Evolutionary conservation across 257 asterid species (phyloP).

Genomic region (Anisodus acutangulus): DNA sequence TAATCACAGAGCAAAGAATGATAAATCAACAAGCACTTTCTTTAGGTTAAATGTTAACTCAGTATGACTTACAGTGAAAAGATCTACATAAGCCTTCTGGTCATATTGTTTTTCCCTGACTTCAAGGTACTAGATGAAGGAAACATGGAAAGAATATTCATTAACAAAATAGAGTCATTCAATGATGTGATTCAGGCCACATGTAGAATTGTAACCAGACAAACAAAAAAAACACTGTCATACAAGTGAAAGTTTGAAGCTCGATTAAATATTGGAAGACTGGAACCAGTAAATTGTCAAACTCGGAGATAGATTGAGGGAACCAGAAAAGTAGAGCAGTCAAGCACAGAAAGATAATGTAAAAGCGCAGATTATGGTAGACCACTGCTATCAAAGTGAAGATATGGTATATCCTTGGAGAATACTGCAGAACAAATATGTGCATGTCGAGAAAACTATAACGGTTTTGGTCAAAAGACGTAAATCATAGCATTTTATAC

Average conservation of each 20-base stretch:
- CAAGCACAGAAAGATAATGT: neutral
- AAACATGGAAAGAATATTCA: conserved; percentile 11
- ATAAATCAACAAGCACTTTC: neutral
- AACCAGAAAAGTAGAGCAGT: neutral
- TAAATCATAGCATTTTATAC: neutral
- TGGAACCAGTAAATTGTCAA: conserved; percentile 13
- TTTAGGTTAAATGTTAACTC: neutral
- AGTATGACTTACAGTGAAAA: conserved; percentile 68
- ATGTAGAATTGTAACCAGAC: neutral
- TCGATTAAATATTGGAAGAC: conserved; percentile 16
- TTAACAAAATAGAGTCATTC: neutral
- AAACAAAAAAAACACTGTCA: neutral
- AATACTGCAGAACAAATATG: neutral
- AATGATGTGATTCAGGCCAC: neutral
- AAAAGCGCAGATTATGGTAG: neutral
- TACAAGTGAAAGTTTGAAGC: conserved; percentile 1
- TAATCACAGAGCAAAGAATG: neutral
- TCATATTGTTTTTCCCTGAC: conserved; percentile 98
- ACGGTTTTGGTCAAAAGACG: neutral
- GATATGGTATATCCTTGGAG: neutral
- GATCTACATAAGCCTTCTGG: conserved; percentile 71
- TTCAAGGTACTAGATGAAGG: conserved; percentile 68
- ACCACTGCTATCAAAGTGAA: neutral
- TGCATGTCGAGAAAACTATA: neutral
- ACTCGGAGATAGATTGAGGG: neutral